Conservation (phyloP, 768 basidiomycete genomes). For the Lyophyllum atratum region DNA sequence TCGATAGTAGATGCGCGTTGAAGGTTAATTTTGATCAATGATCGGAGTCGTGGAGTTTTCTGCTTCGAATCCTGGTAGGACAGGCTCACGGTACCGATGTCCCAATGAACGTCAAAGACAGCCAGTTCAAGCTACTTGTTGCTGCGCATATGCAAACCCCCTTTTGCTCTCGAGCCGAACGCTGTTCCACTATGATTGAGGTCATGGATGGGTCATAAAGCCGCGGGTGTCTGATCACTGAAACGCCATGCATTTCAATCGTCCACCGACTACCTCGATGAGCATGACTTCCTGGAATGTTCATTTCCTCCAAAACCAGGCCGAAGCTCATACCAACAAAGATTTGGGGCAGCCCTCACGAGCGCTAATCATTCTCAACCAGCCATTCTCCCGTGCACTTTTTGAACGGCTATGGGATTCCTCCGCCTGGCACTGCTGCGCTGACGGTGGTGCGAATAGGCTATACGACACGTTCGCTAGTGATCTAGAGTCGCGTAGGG, state of each 20-base stretch:
- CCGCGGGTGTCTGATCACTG: not conserved
- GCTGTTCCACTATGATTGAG: too few species aligned
- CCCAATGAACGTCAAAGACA: too few species aligned
- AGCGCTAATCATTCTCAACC: conserved; percentile 88
- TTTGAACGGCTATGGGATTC: conserved; percentile 62
- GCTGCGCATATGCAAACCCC: too few species aligned
- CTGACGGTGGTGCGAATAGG: conserved; percentile 89
- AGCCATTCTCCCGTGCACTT: conserved; percentile 71
- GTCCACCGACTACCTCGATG: conserved; percentile 1
- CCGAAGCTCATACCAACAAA: not conserved
- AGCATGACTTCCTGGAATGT: conserved; percentile 40
- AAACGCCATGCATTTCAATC: not conserved
- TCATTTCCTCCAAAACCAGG: conserved; percentile 35
- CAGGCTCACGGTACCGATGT: too few species aligned
- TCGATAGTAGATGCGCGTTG: too few species aligned
- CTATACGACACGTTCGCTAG: conserved; percentile 57
- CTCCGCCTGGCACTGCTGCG: conserved; percentile 62
- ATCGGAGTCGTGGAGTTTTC: too few species aligned
- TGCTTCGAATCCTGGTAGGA: too few species aligned
- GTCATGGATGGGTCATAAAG: too few species aligned
- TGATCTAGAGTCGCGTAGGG: conserved; percentile 12
- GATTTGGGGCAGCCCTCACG: conserved; percentile 18
- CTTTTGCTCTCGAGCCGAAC: too few species aligned
- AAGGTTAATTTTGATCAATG: too few species aligned
- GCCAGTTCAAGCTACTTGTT: too few species aligned